Evolutionary conservation across 2,329 filamentous ascomycete genomes (phyloP).

Genomic region (Pseudonectria buxi): DNA sequence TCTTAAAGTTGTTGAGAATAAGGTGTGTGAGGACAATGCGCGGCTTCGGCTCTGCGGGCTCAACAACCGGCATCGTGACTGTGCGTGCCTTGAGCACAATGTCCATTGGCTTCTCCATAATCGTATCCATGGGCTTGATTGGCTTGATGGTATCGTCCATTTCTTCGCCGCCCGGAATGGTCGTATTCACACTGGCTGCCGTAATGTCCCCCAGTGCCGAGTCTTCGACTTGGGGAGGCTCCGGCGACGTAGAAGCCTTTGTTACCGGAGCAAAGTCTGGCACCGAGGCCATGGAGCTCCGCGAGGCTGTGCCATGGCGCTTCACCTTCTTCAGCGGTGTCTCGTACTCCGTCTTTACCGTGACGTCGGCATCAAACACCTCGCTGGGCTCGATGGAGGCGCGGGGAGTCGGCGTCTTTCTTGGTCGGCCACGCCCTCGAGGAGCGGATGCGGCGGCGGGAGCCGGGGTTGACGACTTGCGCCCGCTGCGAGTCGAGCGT

Average conservation of each 20-base stretch:
- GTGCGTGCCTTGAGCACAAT: slow-evolving; percentile 84
- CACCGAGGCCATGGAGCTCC: slow-evolving; percentile 32
- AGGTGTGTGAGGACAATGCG: slow-evolving; percentile 91
- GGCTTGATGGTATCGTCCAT: slow-evolving; percentile 51
- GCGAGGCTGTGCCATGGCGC: slow-evolving; percentile 53
- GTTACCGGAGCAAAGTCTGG: slow-evolving; percentile 39
- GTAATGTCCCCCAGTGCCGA: slow-evolving; percentile 72
- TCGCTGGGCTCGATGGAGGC: slow-evolving; percentile 30
- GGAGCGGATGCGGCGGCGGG: slow-evolving; percentile 43
- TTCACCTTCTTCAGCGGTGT: slow-evolving; percentile 43
- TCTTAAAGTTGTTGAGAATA: slow-evolving; percentile 95
- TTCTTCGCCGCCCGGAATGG: slow-evolving; percentile 19
- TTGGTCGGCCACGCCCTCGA: slow-evolving; percentile 32
- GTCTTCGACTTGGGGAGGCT: slow-evolving; percentile 40
- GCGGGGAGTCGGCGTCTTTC: slow-evolving; percentile 32
- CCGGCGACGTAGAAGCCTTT: slow-evolving; percentile 50
- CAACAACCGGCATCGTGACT: slow-evolving; percentile 58
- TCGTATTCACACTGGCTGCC: slow-evolving; percentile 51
- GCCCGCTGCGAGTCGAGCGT: slow-evolving; percentile 38
- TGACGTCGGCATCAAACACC: slow-evolving; percentile 26
- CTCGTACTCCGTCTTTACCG: slow-evolving; percentile 27
- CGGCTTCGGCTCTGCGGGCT: slow-evolving; percentile 70
- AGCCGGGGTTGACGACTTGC: slow-evolving; percentile 37
- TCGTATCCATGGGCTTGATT: slow-evolving; percentile 67
- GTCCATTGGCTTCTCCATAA: slow-evolving; percentile 85